Evolutionary conservation across 2,329 filamentous ascomycete species (phyloP).

Genomic region (Cercospora sesami): DNA sequence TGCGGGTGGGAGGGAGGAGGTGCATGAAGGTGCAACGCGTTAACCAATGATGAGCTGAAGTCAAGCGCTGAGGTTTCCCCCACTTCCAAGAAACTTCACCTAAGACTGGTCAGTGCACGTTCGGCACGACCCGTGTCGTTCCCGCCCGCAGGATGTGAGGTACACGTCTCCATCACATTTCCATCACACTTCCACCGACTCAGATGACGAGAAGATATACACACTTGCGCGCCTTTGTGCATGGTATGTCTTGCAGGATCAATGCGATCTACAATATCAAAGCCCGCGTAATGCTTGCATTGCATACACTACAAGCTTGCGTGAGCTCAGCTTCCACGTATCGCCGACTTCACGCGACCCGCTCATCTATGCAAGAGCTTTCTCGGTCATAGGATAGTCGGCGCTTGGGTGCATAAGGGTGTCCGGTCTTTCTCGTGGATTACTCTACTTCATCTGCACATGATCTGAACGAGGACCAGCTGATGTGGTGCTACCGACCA

Average conservation of each 20-base stretch:
- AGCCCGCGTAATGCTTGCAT: constrained; percentile 10
- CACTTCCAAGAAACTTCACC: constrained; percentile 14
- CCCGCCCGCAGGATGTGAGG: background rate
- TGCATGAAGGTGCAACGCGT: constrained; percentile 13
- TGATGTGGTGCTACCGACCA: background rate
- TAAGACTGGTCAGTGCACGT: constrained; percentile 1
- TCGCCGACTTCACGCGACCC: constrained; percentile 8
- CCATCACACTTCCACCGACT: constrained; percentile 16
- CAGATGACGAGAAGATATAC: background rate
- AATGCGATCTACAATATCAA: background rate
- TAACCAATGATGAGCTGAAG: constrained; percentile 12
- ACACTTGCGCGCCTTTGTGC: background rate
- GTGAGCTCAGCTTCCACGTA: constrained; percentile 6
- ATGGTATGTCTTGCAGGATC: constrained; percentile 15
- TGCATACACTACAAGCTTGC: background rate
- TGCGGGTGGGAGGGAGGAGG: constrained; percentile 15
- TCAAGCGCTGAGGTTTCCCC: constrained; percentile 7
- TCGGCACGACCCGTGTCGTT: background rate
- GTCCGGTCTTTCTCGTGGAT: background rate
- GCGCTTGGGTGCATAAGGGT: constrained; percentile 9
- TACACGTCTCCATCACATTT: constrained; percentile 5
- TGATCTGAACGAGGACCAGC: background rate
- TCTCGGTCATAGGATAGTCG: constrained; percentile 5
- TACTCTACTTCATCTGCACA: constrained; percentile 7
- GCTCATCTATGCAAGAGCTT: constrained; percentile 6